Conservation (phyloP, 139 green algal genomes). For the Mesostigma viride region DNA sequence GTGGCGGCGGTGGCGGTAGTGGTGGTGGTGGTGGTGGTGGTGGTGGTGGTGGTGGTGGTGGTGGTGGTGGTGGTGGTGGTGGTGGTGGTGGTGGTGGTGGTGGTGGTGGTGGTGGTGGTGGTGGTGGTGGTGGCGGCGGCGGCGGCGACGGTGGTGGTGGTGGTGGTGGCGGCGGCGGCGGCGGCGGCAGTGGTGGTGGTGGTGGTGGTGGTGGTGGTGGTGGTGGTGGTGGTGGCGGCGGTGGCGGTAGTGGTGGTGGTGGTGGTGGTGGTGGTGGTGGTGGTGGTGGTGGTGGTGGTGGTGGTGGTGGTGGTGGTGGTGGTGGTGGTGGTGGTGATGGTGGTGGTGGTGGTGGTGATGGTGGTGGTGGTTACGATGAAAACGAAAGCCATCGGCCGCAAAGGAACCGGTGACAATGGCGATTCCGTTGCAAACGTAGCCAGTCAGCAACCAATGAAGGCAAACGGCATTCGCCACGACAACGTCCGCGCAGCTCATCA, state of each 20-base stretch:
- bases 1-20: neutral
- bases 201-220: slow-evolving; percentile 8
- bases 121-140: neutral
- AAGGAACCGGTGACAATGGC: no score
- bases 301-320: neutral
- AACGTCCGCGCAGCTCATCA: no score
- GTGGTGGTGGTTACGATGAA: no score
- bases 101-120: neutral
- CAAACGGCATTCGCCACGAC: no score
- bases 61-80: neutral
- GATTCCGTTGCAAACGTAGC: no score
- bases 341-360: neutral
- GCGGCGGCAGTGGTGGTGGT: neutral
- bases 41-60: neutral
- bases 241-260: slow-evolving; percentile 7
- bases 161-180: neutral
- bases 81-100: neutral
- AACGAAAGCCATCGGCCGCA: no score
- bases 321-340: neutral
- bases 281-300: neutral
- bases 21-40: neutral
- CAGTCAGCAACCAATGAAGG: no score
- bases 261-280: neutral
- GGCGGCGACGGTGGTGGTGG: neutral
- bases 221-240: neutral